phyloP scores from a whole-genome alignment of 164 flowering plant species.

The Piper longum region DNA sequence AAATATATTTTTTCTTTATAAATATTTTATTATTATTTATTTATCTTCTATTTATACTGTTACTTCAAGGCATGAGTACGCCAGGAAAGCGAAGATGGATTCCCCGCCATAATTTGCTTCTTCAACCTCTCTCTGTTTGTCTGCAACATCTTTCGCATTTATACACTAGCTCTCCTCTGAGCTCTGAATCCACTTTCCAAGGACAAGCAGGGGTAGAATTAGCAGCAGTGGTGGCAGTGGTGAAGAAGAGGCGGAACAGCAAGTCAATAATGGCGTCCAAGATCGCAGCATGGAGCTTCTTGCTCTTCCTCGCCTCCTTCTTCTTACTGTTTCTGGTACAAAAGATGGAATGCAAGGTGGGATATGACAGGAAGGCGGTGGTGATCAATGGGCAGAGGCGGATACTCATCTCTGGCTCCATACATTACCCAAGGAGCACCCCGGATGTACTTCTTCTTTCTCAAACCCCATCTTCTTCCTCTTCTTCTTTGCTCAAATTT shows the following conservation, averaged over 20 bases:
- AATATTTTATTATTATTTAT: no score
- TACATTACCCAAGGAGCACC: constrained; percentile 14
- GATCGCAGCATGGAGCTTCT: background rate
- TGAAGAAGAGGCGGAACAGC: no score
- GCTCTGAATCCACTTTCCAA: no score
- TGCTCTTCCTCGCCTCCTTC: background rate
- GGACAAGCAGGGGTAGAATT: no score
- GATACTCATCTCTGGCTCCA: constrained; percentile 15
- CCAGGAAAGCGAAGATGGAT: background rate
- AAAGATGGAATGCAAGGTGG: constrained; percentile 5
- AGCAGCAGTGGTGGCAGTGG: no score
- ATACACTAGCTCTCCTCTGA: no score
- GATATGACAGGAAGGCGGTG: constrained; percentile 11
- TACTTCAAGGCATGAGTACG: background rate
- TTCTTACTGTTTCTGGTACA: constrained; percentile 3
- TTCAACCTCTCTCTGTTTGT: background rate
- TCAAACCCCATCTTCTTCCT: background rate
- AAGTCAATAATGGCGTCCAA: background rate
- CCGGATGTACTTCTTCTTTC: constrained; percentile 8
- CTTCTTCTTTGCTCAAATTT: no score
- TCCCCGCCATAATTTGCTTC: background rate
- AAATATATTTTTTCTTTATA: no score
- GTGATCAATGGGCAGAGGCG: constrained; percentile 13
- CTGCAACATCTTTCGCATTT: background rate
- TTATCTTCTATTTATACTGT: no score